These are phyloP conservation scores for Nidularia pulvinata DNA, from an alignment of 768 basidiomycete genomes.

Conservation along the genomic window DNA sequence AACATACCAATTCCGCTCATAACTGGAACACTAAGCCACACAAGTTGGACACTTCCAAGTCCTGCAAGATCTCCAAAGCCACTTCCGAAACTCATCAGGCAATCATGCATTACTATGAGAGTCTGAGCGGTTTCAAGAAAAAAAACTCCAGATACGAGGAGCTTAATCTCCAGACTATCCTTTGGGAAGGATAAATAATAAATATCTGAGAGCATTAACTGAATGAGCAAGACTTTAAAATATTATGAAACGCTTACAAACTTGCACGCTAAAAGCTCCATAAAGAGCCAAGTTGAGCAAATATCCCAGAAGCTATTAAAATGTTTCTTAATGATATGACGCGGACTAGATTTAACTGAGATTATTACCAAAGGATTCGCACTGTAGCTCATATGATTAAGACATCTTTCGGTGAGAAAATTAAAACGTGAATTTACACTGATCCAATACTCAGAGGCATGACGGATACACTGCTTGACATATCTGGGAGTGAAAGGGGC, in stretches of 20 bases:
- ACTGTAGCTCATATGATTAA: no score
- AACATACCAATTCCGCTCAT: slow-evolving; percentile 18
- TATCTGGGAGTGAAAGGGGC: no score
- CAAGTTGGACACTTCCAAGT: slow-evolving; percentile 14
- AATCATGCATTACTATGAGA: slow-evolving; percentile 15
- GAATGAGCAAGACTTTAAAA: not conserved
- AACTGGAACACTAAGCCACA: slow-evolving; percentile 20
- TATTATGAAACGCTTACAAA: slow-evolving; percentile 11
- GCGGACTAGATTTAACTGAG: no score
- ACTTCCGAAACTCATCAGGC: slow-evolving; percentile 15
- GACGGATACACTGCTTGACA: no score
- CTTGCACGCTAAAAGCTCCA: slow-evolving; percentile 20
- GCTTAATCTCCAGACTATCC: slow-evolving; percentile 16
- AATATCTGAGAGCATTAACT: slow-evolving; percentile 8
- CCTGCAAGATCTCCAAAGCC: slow-evolving; percentile 18
- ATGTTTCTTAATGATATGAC: no score
- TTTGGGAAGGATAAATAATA: slow-evolving; percentile 22
- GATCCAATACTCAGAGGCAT: no score
- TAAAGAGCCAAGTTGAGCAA: slow-evolving; percentile 17
- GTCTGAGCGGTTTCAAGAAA: slow-evolving; percentile 20
- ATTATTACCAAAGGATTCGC: no score
- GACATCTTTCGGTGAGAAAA: no score
- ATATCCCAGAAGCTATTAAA: slow-evolving; percentile 17
- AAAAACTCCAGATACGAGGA: slow-evolving; percentile 18
- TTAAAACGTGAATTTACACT: no score